These are phyloP conservation scores for Limonium bicolor DNA, from an alignment of 148 eudicot genomes.

Conservation along the genomic window DNA sequence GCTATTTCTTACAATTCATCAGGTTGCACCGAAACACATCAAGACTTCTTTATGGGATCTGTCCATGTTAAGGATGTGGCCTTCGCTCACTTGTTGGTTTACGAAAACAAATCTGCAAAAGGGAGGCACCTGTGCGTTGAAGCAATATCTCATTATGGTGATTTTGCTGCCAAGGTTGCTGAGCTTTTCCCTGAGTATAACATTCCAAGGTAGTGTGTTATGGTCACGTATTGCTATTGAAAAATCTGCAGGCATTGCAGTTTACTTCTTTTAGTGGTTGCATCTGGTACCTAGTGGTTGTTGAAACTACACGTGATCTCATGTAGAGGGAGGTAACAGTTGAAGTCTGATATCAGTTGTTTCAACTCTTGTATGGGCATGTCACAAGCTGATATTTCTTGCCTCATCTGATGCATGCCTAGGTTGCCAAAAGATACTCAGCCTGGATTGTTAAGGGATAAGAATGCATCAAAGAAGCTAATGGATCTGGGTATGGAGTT, in stretches of 20 bases:
- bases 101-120: conserved; percentile 63
- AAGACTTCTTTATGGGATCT: conserved; percentile 64
- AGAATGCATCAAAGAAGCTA: conserved; percentile 37
- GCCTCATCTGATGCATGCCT: too few relatives aligned
- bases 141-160: conserved; percentile 73
- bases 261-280: too few relatives aligned
- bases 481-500: conserved; percentile 48
- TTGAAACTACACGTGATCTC: too few relatives aligned
- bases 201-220: conserved; percentile 49
- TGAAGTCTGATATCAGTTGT: too few relatives aligned
- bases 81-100: conserved; percentile 80
- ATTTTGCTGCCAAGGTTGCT: conserved; percentile 78
- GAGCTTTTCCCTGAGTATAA: conserved; percentile 74
- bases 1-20: too few relatives aligned
- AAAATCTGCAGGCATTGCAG: too few relatives aligned
- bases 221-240: neutral
- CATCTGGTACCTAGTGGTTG: too few relatives aligned
- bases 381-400: too few relatives aligned
- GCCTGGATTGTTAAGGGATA: conserved; percentile 35
- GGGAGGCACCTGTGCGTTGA: conserved; percentile 95
- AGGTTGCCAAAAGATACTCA: conserved; percentile 55
- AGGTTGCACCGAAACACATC: conserved; percentile 68
- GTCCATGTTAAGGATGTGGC: conserved; percentile 97
- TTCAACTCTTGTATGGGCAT: too few relatives aligned
- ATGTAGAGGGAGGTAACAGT: too few relatives aligned